Percentiles rank a stretch among this genome's conserved stretches.
Conservation (phyloP, 192 early-diverging fungal species). For the Linnemannia zychae region DNA sequence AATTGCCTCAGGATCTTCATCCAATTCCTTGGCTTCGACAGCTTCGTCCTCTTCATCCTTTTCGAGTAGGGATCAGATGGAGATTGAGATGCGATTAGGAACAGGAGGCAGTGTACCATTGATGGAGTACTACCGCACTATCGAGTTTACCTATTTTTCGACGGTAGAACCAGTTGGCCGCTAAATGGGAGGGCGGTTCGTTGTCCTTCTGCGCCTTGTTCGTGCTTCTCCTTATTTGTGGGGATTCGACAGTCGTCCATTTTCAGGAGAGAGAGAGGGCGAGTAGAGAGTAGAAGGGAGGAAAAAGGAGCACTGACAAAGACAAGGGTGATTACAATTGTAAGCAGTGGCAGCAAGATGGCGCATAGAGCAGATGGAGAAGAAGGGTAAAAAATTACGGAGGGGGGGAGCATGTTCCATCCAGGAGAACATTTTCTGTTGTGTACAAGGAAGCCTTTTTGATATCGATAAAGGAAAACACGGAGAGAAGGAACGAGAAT, state of each 20-base stretch:
- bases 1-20: constrained; percentile 1
- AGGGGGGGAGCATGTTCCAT: constrained; percentile 4
- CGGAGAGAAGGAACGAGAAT: too few species aligned
- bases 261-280: not conserved
- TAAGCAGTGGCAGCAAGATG: not conserved
- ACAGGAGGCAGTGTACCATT: constrained; percentile 49
- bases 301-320: not conserved
- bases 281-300: too few species aligned
- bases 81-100: constrained; percentile 47
- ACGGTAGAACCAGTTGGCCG: constrained; percentile 52
- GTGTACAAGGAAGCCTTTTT: not conserved
- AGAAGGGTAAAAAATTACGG: not conserved
- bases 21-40: not conserved
- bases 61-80: constrained; percentile 32
- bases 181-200: not conserved
- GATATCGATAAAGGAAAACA: too few species aligned
- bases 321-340: not conserved
- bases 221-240: not conserved
- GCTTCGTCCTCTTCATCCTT: not conserved
- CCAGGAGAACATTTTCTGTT: not conserved
- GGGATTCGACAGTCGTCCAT: not conserved
- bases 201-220: not conserved
- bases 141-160: constrained; percentile 46
- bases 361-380: not conserved
- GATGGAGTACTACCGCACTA: constrained; percentile 51